Base-by-base conservation (phyloP, 2,329 filamentous ascomycete genomes). In the Karstenula rhodostoma region DNA sequence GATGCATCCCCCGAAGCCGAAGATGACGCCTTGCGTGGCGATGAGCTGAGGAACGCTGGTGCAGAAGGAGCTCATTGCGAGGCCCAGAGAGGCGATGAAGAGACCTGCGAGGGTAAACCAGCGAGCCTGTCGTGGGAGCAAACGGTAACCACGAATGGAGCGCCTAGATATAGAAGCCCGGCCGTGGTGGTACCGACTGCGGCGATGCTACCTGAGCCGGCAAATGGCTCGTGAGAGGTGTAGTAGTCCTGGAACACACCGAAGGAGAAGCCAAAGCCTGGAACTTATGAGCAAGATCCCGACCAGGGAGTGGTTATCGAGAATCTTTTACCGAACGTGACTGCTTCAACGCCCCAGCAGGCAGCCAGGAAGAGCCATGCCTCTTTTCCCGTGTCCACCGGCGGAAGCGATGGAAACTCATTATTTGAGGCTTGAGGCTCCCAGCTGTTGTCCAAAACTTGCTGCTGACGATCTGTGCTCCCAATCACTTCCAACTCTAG, bases 291-390 rank as follows among this genome's bases (percentile, higher is more conserved):
- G 44, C 4, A 40, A 19, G 2, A 5, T n/a, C n/a, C 6, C 7
- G 6, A 19, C 12, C 2, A 27, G 22, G n/a, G n/a, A n/a, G n/a
- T n/a, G n/a, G n/a, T n/a, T 3, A 15, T 37, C 4, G 9, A 10
- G 19, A 23, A n/a, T n/a, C n/a, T 5, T 7, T 35, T 29, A 84
- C 76, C 25, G 83, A 71, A 56, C 13, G 54, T 56, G n/a, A 56
- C 54, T 48, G 80, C 74, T 59, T 86, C 83, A 23, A 85, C 75
- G 6, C 83, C 61, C 63, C 82, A 84, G 60, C 80, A 81, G 1
- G 54, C 58, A 12, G 49, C 46, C 17, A 61, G 46, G 37, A 57
- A 57, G 15, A 61, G 56, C 58, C 58, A 61, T 17, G 58, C 58
- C n/a, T 57, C 46, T 29, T 58, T 61, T 15, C 58, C 58, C 7